phyloP scores from a whole-genome alignment of 2,329 filamentous ascomycete species.

The Lachnellula occidentalis region DNA sequence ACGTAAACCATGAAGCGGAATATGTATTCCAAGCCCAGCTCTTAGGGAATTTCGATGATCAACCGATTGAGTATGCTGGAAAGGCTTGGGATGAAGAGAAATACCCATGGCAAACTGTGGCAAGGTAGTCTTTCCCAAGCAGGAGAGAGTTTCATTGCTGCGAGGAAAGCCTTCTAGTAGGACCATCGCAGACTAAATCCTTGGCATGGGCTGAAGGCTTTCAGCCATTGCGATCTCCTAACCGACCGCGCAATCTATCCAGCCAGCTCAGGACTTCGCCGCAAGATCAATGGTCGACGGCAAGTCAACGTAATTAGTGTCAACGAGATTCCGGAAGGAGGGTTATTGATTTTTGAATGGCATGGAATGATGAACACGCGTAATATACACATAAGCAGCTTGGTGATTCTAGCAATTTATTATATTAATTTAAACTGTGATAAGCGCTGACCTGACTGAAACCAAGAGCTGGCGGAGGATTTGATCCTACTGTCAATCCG shows the following conservation, averaged over 20 bases:
- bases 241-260: slow-evolving; percentile 37
- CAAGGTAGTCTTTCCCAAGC: slow-evolving; percentile 34
- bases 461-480: neutral
- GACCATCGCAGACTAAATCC: slow-evolving; percentile 39
- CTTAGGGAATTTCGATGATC: slow-evolving; percentile 40
- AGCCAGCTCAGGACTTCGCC: slow-evolving; percentile 31
- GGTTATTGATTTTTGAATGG: slow-evolving; percentile 7
- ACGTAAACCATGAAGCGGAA: slow-evolving; percentile 35
- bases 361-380: neutral
- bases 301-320: slow-evolving; percentile 34
- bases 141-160: slow-evolving; percentile 38
- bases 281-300: slow-evolving; percentile 35
- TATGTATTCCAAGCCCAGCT: slow-evolving; percentile 43
- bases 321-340: slow-evolving; percentile 32
- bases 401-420: neutral
- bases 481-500: too few relatives aligned
- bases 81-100: slow-evolving; percentile 41
- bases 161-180: slow-evolving; percentile 39
- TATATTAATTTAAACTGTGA: too few relatives aligned
- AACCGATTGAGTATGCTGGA: slow-evolving; percentile 40
- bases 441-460: neutral
- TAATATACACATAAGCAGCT: neutral
- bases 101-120: slow-evolving; percentile 44
- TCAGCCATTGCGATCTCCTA: slow-evolving; percentile 36
- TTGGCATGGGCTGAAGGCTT: slow-evolving; percentile 38